Base-by-base conservation (phyloP, 2,329 filamentous ascomycete species). In the Fusarium marasasianum region DNA sequence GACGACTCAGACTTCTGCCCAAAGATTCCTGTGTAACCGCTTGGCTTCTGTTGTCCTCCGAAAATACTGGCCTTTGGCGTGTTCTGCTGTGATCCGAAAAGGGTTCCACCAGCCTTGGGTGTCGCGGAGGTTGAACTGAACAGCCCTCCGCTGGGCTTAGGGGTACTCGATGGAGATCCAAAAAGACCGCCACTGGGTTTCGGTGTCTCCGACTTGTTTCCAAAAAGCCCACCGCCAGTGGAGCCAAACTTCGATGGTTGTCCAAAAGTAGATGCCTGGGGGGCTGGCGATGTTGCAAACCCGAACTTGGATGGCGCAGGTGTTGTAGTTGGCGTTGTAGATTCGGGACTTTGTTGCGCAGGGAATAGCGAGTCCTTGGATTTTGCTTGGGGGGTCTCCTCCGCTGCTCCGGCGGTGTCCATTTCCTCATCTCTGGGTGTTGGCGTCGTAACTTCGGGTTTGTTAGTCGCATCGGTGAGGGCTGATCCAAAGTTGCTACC, bases 401-500 rank as follows among this genome's bases (percentile, higher is more conserved):
- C 79, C 15, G 76, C 75, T 14, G 80, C 69, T 14, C 81, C 83
- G 18, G 79, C 77, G 5, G 80, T 77, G 51, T 86, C 84, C 88
- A 90, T 90, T 53, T 88, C 86, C 64, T 88, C 84, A 35, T 90
- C 89, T 76, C 87, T 88, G 2, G 80, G 74, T 10, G 80, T 73
- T 20, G 82, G 73, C 31, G 79, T 82, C 8, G 73, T 76, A 14
- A 81, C 77, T 29, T 79, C 70, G 38, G 83, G 78, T 66, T 85
- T 80, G 63, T 81, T 84, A 29, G 82, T 77, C 4, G 84, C 76
- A 50, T 88, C 87, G 17, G 84, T 85, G 35, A 94, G 83, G 20
- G 88, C 88, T 65, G 88, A 87, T 12, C 87, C 85, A 80, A 94
- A 93, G 15, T 84, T 87, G 59, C 83, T 84, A n/a, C 89, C 89